A percentile compares a stretch with the other conserved stretches of the same genome.
Conservation (phyloP, 495 filamentous ascomycete genomes). For the Jackrogersella multiformis region DNA sequence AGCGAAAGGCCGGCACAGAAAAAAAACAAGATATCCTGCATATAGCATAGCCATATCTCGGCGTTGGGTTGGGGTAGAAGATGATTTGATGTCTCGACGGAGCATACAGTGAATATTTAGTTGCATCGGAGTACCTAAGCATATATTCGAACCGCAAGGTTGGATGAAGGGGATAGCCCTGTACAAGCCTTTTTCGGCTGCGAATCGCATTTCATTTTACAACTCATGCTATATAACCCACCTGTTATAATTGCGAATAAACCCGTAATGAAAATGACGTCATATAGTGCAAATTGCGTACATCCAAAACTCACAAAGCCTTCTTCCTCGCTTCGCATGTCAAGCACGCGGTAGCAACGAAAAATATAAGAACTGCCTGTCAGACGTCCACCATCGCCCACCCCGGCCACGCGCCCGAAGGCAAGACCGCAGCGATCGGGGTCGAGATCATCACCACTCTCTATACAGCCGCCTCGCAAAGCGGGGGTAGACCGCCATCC, state of each 20-base stretch:
- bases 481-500: constrained; percentile 55
- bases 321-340: constrained; percentile 56
- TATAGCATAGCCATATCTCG: constrained; percentile 32
- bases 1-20: constrained; percentile 18
- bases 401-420: constrained; percentile 64
- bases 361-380: constrained; percentile 58
- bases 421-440: constrained; percentile 59
- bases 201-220: constrained; percentile 30
- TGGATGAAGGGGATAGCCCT: not conserved
- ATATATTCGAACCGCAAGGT: constrained; percentile 30
- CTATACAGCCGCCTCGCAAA: constrained; percentile 56
- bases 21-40: constrained; percentile 36
- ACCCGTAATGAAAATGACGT: no score
- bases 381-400: constrained; percentile 72
- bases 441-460: constrained; percentile 73
- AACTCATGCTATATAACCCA: not conserved
- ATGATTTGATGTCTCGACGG: constrained; percentile 7
- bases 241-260: no score
- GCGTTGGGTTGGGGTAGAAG: constrained; percentile 23
- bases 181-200: constrained; percentile 24
- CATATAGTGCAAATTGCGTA: no score
- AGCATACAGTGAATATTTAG: constrained; percentile 17
- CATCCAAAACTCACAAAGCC: no score
- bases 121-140: constrained; percentile 10
- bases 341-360: constrained; percentile 56